Percentiles rank a stretch among this genome's conserved stretches.
Evolutionary conservation across 768 basidiomycete species (phyloP).

Genomic region (Boletus edulis): DNA sequence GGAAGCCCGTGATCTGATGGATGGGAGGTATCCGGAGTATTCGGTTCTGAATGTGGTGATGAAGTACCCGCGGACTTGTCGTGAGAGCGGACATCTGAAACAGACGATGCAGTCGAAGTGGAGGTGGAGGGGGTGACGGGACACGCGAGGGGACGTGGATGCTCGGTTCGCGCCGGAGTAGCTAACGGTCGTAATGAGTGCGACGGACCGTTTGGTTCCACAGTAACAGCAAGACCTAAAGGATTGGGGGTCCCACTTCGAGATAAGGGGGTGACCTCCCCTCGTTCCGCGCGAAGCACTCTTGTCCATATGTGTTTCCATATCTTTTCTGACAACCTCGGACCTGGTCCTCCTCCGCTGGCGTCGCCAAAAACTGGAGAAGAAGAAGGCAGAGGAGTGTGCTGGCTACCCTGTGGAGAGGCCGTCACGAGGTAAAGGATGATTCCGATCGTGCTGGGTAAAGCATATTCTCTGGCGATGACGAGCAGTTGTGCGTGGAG

Average conservation of each 20-base stretch:
- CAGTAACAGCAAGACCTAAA: constrained; percentile 44
- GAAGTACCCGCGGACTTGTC: constrained; percentile 49
- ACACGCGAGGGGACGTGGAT: constrained; percentile 34
- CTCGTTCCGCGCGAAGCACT: constrained; percentile 61
- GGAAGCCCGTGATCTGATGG: constrained; percentile 38
- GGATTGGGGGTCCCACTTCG: constrained; percentile 38
- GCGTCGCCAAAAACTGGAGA: constrained; percentile 23
- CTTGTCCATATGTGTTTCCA: constrained; percentile 87
- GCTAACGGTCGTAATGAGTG: constrained; percentile 45
- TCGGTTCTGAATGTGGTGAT: constrained; percentile 42
- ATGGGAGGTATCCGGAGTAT: constrained; percentile 55
- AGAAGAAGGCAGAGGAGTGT: constrained; percentile 16
- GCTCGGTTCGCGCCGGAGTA: constrained; percentile 41
- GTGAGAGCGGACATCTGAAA: constrained; percentile 46
- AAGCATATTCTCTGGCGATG: constrained; percentile 90
- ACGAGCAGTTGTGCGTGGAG: constrained; percentile 79
- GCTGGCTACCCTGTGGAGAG: constrained; percentile 20
- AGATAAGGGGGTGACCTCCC: constrained; percentile 33
- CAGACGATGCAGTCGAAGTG: constrained; percentile 50
- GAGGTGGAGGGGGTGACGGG: constrained; percentile 38
- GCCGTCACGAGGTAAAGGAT: constrained; percentile 73
- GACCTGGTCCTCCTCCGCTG: constrained; percentile 60
- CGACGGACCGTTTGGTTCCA: constrained; percentile 32
- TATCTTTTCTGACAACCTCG: constrained; percentile 80
- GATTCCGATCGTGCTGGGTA: constrained; percentile 83